Base-by-base conservation (phyloP, 192 early-diverging fungal species). In the Backusella australiensis region DNA sequence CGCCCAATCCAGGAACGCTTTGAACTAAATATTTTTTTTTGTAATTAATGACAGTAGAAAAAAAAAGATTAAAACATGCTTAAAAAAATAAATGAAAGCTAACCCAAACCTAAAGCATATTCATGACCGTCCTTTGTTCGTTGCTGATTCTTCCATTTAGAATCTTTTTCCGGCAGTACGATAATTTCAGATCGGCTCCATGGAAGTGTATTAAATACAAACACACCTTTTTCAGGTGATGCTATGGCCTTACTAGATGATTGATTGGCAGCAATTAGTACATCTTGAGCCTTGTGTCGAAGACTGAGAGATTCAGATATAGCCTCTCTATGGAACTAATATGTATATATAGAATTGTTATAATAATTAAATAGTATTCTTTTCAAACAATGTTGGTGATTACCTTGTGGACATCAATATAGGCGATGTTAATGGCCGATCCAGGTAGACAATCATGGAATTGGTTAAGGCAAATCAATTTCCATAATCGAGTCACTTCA, bases 381-480 rank as follows among this genome's bases (percentile, higher is more conserved):
- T 39, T 39, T 39, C 11, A 39, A 39, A 39, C 11, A 39, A 39
- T 39, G 11, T 3, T 39, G 38, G 38, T 21, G 38, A 23, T 35
- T 84, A 93, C 87, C 72, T 80, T 79, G 35, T 87, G 84, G 1
- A 93, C 95, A 82, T 99, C 98, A 38, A 87, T 80, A 80, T 96
- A 97, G 38, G 96, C 98, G 69, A 96, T 77, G 26, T 90, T 94
- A 74, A 99, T 99, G 19, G 91, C 87, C 5, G 94, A 93, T 1
- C 98, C 98, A 5, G 98, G 98, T 42, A 99, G 86, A 8, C 98
- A 95, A 80, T 99, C 97, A 81, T 99, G 98, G 82, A 99, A 99
- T 88, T 99, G 98, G 77, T 97, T 97, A 35, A 99, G 86, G 36
- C 96, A 89, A 23, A 97, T 80, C 32, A 91, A 77, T 79, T 98